Percentiles rank a stretch among this genome's conserved stretches.
phyloP scores from a whole-genome alignment of 2,329 filamentous ascomycete genomes.

The Neospermospora avenae region DNA sequence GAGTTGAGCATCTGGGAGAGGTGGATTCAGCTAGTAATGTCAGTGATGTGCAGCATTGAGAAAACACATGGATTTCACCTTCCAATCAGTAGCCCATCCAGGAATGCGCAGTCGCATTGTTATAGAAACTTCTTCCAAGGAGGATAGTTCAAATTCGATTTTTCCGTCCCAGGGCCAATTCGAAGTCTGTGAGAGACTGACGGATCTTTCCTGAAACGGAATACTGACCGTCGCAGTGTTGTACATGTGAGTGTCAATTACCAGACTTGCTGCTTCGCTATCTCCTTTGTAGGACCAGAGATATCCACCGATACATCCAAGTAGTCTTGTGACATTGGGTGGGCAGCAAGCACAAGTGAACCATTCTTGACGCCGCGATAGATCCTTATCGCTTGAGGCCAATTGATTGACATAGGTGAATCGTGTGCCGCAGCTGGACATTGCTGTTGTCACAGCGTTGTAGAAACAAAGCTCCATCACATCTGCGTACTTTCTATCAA shows the following conservation, averaged over 20 bases:
- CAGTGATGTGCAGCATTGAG: slow-evolving; percentile 28
- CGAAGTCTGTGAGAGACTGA: slow-evolving; percentile 47
- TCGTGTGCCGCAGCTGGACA: slow-evolving; percentile 51
- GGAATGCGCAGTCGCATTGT: slow-evolving; percentile 52
- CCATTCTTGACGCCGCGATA: slow-evolving; percentile 52
- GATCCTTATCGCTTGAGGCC: slow-evolving; percentile 48
- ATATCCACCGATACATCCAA: slow-evolving; percentile 55
- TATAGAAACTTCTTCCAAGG: slow-evolving; percentile 38
- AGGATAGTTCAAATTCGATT: slow-evolving; percentile 45
- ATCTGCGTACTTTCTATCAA: slow-evolving; percentile 52
- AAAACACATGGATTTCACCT: slow-evolving; percentile 24
- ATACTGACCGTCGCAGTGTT: slow-evolving; percentile 46
- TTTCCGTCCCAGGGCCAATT: slow-evolving; percentile 57
- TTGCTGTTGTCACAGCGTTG: slow-evolving; percentile 56
- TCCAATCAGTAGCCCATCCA: slow-evolving; percentile 44
- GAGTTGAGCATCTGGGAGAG: slow-evolving; percentile 27
- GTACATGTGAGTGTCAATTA: slow-evolving; percentile 57
- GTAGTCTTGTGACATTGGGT: slow-evolving; percentile 54
- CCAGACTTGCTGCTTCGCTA: slow-evolving; percentile 37
- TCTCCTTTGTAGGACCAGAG: slow-evolving; percentile 45
- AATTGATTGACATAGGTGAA: slow-evolving; percentile 64
- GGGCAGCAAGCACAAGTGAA: slow-evolving; percentile 60
- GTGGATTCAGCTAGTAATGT: background rate
- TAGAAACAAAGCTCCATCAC: slow-evolving; percentile 60
- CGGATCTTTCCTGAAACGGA: slow-evolving; percentile 32